These are phyloP conservation scores for Conidiobolus incongruus DNA, from an alignment of 371 early-diverging fungal genomes.

Conservation along the genomic window DNA sequence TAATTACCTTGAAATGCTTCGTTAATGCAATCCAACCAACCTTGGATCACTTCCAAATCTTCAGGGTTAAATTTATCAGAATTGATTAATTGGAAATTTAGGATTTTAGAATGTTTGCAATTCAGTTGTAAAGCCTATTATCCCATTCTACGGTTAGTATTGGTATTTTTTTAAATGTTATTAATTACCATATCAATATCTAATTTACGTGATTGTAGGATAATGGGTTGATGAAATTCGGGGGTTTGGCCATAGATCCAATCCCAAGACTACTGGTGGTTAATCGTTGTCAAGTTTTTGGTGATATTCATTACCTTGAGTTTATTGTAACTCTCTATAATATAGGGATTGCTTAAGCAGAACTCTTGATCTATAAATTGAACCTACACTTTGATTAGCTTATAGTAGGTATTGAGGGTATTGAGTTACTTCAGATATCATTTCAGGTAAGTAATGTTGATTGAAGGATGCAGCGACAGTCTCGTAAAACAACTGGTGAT, in stretches of 20 bases:
- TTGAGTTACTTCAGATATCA: conserved; percentile 5
- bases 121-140: too few species aligned
- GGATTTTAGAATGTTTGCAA: too few species aligned
- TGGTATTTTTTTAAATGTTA: too few species aligned
- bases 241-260: conserved; percentile 89
- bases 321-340: conserved; percentile 17
- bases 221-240: conserved; percentile 35
- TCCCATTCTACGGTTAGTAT: too few species aligned
- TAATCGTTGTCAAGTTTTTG: too few species aligned
- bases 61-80: too few species aligned
- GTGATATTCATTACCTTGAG: conserved; percentile 9
- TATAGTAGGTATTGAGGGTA: background rate
- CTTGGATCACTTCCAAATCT: too few species aligned
- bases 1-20: too few species aligned
- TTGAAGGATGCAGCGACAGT: conserved; percentile 44
- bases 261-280: conserved; percentile 44
- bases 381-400: conserved; percentile 2
- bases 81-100: too few species aligned
- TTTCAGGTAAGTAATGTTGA: conserved; percentile 14
- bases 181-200: too few species aligned
- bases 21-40: too few species aligned
- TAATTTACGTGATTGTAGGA: too few species aligned
- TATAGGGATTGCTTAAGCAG: conserved; percentile 11
- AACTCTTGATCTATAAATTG: conserved; percentile 12
- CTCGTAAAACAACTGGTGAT: conserved; percentile 61